Conservation (phyloP, 23 red algal genomes). For the Cyanidioschyzon merolae region DNA sequence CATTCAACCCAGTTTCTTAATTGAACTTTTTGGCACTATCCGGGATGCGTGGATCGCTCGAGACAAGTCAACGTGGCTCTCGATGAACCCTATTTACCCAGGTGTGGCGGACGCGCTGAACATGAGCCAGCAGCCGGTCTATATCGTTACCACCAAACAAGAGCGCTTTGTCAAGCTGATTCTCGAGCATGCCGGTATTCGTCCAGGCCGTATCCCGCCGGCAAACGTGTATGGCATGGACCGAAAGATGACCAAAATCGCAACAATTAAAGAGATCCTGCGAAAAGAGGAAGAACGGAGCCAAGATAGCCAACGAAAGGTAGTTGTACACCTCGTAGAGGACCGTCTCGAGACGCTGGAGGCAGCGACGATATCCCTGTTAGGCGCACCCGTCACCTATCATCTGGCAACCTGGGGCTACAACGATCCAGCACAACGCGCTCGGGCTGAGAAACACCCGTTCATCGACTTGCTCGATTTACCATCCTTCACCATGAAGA, state of each 20-base stretch:
- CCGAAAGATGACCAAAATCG: slow-evolving; percentile 55
- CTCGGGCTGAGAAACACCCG: slow-evolving; percentile 54
- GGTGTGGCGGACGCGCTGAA: slow-evolving; percentile 66
- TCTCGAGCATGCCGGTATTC: slow-evolving; percentile 49
- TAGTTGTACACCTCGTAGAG: slow-evolving; percentile 61
- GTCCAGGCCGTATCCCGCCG: background rate
- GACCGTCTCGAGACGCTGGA: slow-evolving; percentile 84
- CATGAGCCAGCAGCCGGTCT: slow-evolving; percentile 41
- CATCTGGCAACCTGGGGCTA: slow-evolving; percentile 98
- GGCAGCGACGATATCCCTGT: slow-evolving; percentile 53
- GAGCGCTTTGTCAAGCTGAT: slow-evolving; percentile 63
- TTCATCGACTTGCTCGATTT: slow-evolving; percentile 66
- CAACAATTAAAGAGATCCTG: slow-evolving; percentile 59
- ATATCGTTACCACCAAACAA: slow-evolving; percentile 88
- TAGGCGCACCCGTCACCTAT: slow-evolving; percentile 62
- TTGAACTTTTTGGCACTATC: slow-evolving; percentile 44
- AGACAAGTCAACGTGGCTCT: slow-evolving; percentile 47
- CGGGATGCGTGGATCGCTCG: slow-evolving; percentile 78
- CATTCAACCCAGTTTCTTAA: slow-evolving; percentile 32
- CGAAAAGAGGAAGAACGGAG: slow-evolving; percentile 39
- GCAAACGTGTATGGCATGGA: slow-evolving; percentile 61
- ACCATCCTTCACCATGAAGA: slow-evolving; percentile 63
- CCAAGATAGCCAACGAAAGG: background rate
- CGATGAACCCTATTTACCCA: slow-evolving; percentile 66
- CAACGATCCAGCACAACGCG: slow-evolving; percentile 43